A percentile compares a stretch with the other conserved stretches of the same genome.
Evolutionary conservation across 2,329 filamentous ascomycete genomes (phyloP).

Genomic region (Ramichloridium luteum): DNA sequence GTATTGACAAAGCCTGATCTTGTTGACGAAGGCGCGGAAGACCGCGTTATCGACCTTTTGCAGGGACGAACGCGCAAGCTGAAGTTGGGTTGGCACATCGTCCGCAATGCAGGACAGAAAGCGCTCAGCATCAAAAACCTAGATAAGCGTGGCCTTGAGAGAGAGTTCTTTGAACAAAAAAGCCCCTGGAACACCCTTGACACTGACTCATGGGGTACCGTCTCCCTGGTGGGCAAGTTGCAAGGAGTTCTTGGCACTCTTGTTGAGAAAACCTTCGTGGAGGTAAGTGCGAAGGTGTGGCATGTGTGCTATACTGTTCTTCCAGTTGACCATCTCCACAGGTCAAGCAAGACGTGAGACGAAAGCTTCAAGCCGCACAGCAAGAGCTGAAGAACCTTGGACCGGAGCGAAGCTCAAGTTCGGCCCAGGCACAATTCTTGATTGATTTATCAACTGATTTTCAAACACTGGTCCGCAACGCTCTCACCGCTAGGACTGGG

Average conservation of each 20-base stretch:
- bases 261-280: conserved; percentile 36
- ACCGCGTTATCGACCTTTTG: conserved; percentile 16
- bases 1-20: conserved; percentile 29
- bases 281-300: conserved; percentile 19
- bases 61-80: conserved; percentile 17
- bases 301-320: neutral
- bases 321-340: conserved; percentile 1
- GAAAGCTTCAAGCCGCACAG: conserved; percentile 15
- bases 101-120: conserved; percentile 23
- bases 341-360: conserved; percentile 26
- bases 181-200: conserved; percentile 28
- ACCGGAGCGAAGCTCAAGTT: conserved; percentile 30
- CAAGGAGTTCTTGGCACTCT: conserved; percentile 31
- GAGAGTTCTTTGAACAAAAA: conserved; percentile 23
- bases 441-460: conserved; percentile 31
- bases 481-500: conserved; percentile 28
- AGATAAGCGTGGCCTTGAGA: conserved; percentile 19
- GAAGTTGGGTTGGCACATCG: conserved; percentile 24
- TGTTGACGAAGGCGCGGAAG: conserved; percentile 19
- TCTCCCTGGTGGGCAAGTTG: conserved; percentile 29
- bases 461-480: conserved; percentile 25
- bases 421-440: conserved; percentile 40
- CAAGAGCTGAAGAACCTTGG: conserved; percentile 37
- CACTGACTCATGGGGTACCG: conserved; percentile 30
- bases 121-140: conserved; percentile 10